phyloP scores from a whole-genome alignment of 2,329 filamentous ascomycete genomes.

The Calonectria hongkongensis region DNA sequence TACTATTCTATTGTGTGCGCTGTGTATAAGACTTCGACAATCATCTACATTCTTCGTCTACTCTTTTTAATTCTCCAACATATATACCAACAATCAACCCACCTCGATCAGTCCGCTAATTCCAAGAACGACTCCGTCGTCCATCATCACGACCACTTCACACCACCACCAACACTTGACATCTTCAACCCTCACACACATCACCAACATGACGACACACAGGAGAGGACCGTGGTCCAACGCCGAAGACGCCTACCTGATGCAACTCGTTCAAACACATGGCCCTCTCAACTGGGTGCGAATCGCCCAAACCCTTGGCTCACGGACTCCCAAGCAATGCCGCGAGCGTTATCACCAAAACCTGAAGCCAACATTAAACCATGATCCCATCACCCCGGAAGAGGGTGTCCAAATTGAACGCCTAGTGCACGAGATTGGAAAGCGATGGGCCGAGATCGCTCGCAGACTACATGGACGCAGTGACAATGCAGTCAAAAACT shows the following conservation, averaged over 20 bases:
- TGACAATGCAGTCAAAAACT: slow-evolving; percentile 98
- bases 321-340: slow-evolving; percentile 94
- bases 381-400: slow-evolving; percentile 81
- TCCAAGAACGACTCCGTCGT: not conserved
- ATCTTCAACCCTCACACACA: not conserved
- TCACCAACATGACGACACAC: slow-evolving; percentile 49
- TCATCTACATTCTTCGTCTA: not conserved
- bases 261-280: slow-evolving; percentile 81
- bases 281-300: slow-evolving; percentile 93
- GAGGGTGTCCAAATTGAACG: slow-evolving; percentile 85
- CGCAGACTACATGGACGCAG: slow-evolving; percentile 87
- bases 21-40: slow-evolving; percentile 20
- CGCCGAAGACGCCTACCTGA: slow-evolving; percentile 82
- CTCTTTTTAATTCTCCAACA: slow-evolving; percentile 10
- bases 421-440: slow-evolving; percentile 86
- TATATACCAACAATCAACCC: slow-evolving; percentile 3
- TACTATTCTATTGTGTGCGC: slow-evolving; percentile 7
- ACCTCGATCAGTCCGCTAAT: not conserved
- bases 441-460: slow-evolving; percentile 95
- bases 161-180: not conserved
- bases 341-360: slow-evolving; percentile 96
- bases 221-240: slow-evolving; percentile 88
- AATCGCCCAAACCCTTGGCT: slow-evolving; percentile 84
- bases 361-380: slow-evolving; percentile 84
- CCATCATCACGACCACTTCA: slow-evolving; percentile 12